A percentile compares a stretch with the other conserved stretches of the same genome.
phyloP scores from a whole-genome alignment of 176 grass and related monocot species.

The Poa pratensis region DNA sequence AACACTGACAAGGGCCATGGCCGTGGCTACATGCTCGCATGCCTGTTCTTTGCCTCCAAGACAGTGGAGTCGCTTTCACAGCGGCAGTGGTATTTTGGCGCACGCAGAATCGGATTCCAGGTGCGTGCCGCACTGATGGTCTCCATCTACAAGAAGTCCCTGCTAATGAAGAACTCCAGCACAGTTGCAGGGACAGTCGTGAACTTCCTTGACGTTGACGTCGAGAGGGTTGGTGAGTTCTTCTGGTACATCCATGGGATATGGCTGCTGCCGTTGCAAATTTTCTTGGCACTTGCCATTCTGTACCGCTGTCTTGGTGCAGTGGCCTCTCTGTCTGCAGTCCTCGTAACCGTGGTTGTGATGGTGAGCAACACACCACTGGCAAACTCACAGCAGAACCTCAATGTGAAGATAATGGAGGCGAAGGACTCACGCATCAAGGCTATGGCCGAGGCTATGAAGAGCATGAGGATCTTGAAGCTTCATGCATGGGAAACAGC shows the following conservation, averaged over 20 bases:
- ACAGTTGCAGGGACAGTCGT: slow-evolving; percentile 62
- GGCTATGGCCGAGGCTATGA: slow-evolving; percentile 74
- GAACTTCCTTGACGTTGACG: slow-evolving; percentile 84
- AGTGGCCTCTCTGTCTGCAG: slow-evolving; percentile 63
- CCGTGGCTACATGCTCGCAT: slow-evolving; percentile 63
- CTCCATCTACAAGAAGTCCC: slow-evolving; percentile 70
- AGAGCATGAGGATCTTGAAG: slow-evolving; percentile 91
- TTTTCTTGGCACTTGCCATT: slow-evolving; percentile 72
- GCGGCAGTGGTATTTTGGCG: slow-evolving; percentile 86
- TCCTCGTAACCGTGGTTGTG: slow-evolving; percentile 60
- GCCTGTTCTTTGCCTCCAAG: slow-evolving; percentile 78
- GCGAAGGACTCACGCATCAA: slow-evolving; percentile 87
- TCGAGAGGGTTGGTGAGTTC: slow-evolving; percentile 82
- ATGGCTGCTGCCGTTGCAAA: slow-evolving; percentile 83
- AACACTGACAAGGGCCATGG: slow-evolving; percentile 34
- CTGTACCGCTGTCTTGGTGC: slow-evolving; percentile 74
- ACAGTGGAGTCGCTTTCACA: slow-evolving; percentile 87
- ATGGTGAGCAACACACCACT: slow-evolving; percentile 92
- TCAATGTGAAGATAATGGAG: slow-evolving; percentile 81
- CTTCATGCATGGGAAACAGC: slow-evolving; percentile 85
- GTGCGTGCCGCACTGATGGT: slow-evolving; percentile 78
- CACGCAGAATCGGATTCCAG: slow-evolving; percentile 70
- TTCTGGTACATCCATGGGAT: slow-evolving; percentile 89
- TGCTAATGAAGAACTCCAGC: slow-evolving; percentile 66
- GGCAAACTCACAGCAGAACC: slow-evolving; percentile 63